Evolutionary conservation across 2,329 filamentous ascomycete species (phyloP).

Genomic region (Venturia pyrina): DNA sequence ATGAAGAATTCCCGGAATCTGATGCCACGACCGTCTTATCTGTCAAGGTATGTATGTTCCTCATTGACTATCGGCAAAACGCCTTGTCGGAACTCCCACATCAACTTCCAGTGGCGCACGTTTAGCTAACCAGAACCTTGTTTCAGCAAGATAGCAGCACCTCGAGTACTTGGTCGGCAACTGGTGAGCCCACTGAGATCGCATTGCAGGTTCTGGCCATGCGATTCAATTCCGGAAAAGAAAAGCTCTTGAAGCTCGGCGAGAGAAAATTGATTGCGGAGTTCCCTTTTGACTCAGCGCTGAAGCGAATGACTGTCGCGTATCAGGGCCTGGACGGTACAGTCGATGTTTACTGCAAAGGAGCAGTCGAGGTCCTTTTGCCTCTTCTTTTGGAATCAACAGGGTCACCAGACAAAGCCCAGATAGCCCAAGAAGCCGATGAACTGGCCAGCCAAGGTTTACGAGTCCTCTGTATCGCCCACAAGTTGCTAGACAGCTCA

Average conservation of each 20-base stretch:
- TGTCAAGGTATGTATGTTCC: neutral
- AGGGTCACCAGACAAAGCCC: neutral
- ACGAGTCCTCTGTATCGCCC: constrained; percentile 13
- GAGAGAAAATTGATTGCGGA: constrained; percentile 41
- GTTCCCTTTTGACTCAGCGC: constrained; percentile 63
- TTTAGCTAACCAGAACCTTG: neutral
- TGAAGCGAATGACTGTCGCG: constrained; percentile 70
- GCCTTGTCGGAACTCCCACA: no score
- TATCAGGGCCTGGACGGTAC: constrained; percentile 53
- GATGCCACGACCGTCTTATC: neutral
- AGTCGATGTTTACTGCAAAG: constrained; percentile 32
- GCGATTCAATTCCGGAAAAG: constrained; percentile 54
- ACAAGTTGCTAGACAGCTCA: neutral
- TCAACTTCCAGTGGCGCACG: neutral
- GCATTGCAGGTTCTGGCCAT: constrained; percentile 65
- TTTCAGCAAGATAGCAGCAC: neutral
- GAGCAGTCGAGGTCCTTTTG: constrained; percentile 23
- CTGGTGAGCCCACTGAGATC: constrained; percentile 62
- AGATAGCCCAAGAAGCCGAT: neutral
- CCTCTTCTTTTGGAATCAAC: neutral
- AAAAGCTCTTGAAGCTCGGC: constrained; percentile 34
- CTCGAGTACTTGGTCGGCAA: constrained; percentile 43
- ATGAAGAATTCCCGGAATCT: neutral
- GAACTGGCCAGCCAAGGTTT: constrained; percentile 16
- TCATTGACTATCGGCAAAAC: neutral